Percentiles rank a stretch among this genome's conserved stretches.
Evolutionary conservation across 108 stramenopile genomes (phyloP).

Genomic region (Craspedostauros australis): DNA sequence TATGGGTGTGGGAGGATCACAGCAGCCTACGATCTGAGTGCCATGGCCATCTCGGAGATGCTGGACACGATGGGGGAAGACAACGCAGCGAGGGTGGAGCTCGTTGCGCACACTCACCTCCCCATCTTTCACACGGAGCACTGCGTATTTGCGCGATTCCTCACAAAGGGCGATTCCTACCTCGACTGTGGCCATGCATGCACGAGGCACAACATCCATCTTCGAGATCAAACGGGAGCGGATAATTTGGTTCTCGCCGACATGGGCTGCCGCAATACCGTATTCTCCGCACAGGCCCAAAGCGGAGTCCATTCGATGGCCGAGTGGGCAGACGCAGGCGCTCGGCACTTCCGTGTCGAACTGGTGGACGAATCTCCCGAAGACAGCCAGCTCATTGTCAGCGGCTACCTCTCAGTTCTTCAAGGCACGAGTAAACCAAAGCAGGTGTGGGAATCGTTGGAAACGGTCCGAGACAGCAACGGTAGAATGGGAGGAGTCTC

Average conservation of each 20-base stretch:
- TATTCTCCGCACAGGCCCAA: slow-evolving; percentile 65
- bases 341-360: slow-evolving; percentile 52
- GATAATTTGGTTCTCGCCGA: slow-evolving; percentile 79
- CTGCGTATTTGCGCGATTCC: slow-evolving; percentile 71
- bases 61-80: slow-evolving; percentile 4
- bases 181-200: slow-evolving; percentile 76
- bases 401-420: slow-evolving; percentile 34
- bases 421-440: slow-evolving; percentile 19
- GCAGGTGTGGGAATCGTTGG: slow-evolving; percentile 34
- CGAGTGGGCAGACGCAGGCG: slow-evolving; percentile 49
- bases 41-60: slow-evolving; percentile 43
- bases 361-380: slow-evolving; percentile 59
- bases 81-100: slow-evolving; percentile 41
- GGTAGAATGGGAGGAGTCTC: slow-evolving; percentile 47
- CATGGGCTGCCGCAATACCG: slow-evolving; percentile 80
- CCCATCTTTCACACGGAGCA: slow-evolving; percentile 81
- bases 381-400: slow-evolving; percentile 40
- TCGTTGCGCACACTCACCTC: slow-evolving; percentile 61
- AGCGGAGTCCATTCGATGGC: slow-evolving; percentile 42
- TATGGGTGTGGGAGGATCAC: slow-evolving; percentile 49
- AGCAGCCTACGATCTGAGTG: slow-evolving; percentile 58
- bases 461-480: slow-evolving; percentile 47
- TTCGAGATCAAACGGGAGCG: slow-evolving; percentile 58
- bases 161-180: slow-evolving; percentile 64
- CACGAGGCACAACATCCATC: slow-evolving; percentile 62